phyloP scores from a whole-genome alignment of 1,139 yeast genomes.

The Saccharomyces hybrid region DNA sequence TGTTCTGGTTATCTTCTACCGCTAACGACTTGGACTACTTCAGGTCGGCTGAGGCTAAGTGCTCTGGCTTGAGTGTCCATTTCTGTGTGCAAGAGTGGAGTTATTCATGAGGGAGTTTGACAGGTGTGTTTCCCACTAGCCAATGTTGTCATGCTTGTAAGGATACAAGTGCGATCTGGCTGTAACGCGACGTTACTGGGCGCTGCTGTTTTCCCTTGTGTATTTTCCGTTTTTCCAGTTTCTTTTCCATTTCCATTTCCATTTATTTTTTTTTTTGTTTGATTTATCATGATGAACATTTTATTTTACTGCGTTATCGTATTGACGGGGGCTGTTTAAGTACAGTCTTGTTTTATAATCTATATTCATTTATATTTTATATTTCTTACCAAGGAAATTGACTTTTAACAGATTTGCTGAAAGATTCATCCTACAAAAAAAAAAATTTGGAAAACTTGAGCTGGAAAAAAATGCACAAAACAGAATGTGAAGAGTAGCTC shows the following conservation, averaged over 20 bases:
- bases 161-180: background rate
- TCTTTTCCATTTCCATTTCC: background rate
- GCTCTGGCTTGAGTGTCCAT: background rate
- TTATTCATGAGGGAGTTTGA: background rate
- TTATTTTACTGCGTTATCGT: constrained; percentile 20
- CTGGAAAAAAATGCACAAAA: background rate
- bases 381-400: background rate
- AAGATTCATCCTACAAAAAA: background rate
- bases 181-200: background rate
- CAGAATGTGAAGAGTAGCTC: background rate
- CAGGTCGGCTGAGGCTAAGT: background rate
- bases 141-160: background rate
- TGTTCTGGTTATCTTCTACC: background rate
- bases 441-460: background rate
- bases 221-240: background rate
- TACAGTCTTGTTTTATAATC: constrained; percentile 7
- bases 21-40: background rate
- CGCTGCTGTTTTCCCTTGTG: background rate
- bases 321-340: constrained; percentile 15
- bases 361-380: constrained; percentile 1
- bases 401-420: background rate
- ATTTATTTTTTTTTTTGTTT: background rate
- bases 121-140: background rate
- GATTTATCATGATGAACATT: constrained; percentile 11
- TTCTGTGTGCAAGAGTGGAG: background rate